Evolutionary conservation across 306 rosid species (phyloP), one percentile per base, ranked within the genome.

Genomic region (Corylus americana): DNA sequence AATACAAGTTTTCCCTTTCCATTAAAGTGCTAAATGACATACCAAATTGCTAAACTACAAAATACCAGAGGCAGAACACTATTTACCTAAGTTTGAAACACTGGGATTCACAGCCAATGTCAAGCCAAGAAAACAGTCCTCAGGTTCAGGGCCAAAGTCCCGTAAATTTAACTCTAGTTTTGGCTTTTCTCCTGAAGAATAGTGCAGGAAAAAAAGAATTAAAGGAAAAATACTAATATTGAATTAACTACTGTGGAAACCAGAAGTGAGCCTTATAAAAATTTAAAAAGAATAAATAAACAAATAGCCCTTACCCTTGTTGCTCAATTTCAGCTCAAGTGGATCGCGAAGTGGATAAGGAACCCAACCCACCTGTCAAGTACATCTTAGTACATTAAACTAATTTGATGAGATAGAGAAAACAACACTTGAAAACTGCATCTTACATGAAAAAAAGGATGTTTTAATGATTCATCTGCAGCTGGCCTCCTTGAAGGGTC

Each of bases 81-180:
- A 76, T 76, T 70, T 88, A 92, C 97, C 92, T 48, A 85, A 82
- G 87, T 85, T 78, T 76, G 97, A 80, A 83, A 82, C 89, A 81
- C 96, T 92, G 35, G 97, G 97, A 76, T 91, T 92, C 80, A 92
- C 87, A 82, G 89, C 97, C 80, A 92, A 83, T 3, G 97, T 85
- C 91, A 92, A 84, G 85, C 97, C 97, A 86, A 92, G 96, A 86
- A 92, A 92, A 86, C 96, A 92, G 81, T 91, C 97, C 87, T 91
- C 91, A 27, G 94, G 88, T 67, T 92, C 97, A 61, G 92, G 90
- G 78, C 92, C 93, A 84, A 92, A 92, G 90, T 91, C 93, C 48
- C 86, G 88, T 80, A 92, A 74, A 77, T 89, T 92, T 77, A 91
- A 85, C 90, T 92, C 97, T 71, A 92, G 96, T 55, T 90, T 87